Conservation (phyloP, 2,329 filamentous ascomycete genomes). For the Coleophoma crateriformis region DNA sequence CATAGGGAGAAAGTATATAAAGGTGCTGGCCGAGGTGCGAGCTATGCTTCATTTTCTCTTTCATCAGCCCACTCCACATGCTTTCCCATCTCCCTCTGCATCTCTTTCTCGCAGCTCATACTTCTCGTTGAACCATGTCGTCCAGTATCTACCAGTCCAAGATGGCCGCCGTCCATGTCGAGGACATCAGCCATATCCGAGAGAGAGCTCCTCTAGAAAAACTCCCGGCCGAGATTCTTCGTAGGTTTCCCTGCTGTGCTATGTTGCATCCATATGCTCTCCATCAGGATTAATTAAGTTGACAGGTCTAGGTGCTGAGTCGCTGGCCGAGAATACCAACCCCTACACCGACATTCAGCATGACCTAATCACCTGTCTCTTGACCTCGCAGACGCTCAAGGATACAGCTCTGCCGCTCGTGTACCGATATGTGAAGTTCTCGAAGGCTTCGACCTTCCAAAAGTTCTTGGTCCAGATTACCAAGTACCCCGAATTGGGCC, state of each 20-base stretch:
- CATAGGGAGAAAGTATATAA: background rate
- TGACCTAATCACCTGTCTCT: slow-evolving; percentile 59
- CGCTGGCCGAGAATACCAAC: background rate
- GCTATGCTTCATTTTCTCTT: background rate
- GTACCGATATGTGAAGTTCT: slow-evolving; percentile 73
- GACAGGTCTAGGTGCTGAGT: background rate
- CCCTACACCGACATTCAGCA: slow-evolving; percentile 60
- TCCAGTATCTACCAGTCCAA: background rate
- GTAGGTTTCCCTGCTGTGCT: slow-evolving; percentile 37
- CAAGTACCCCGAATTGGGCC: slow-evolving; percentile 60
- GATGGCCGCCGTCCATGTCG: background rate
- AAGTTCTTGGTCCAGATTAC: slow-evolving; percentile 67
- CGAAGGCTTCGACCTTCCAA: slow-evolving; percentile 73
- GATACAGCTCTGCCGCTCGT: slow-evolving; percentile 65
- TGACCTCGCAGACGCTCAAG: slow-evolving; percentile 66
- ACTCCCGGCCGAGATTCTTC: slow-evolving; percentile 62
- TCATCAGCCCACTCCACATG: background rate
- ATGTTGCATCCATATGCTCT: background rate
- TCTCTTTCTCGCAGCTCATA: background rate
- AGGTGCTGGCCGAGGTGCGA: background rate
- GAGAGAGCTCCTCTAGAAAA: slow-evolving; percentile 51
- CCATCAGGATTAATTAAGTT: background rate
- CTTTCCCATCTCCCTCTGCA: background rate
- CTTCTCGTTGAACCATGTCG: background rate
- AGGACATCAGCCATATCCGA: background rate